Percentiles rank a stretch among this genome's conserved stretches.
phyloP scores from a whole-genome alignment of 495 filamentous ascomycete genomes.

The Penicillium maclennaniae region DNA sequence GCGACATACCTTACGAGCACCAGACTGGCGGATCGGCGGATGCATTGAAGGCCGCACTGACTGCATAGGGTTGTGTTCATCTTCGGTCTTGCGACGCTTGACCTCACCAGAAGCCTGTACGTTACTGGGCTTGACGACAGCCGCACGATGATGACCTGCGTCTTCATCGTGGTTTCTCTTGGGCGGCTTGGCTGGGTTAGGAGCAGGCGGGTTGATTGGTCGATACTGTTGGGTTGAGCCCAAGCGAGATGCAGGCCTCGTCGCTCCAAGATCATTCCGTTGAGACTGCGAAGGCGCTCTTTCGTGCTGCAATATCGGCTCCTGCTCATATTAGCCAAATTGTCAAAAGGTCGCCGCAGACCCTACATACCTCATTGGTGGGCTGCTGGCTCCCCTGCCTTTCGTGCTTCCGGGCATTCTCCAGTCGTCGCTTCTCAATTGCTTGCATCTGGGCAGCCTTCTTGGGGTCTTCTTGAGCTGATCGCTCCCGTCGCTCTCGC shows the following conservation, averaged over 20 bases:
- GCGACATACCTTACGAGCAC: slow-evolving; percentile 66
- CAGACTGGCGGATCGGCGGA: slow-evolving; percentile 78
- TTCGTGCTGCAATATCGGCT: slow-evolving; percentile 38
- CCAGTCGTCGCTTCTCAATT: slow-evolving; percentile 58
- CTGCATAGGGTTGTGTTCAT: slow-evolving; percentile 47
- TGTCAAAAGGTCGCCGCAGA: neutral
- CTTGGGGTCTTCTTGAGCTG: slow-evolving; percentile 52
- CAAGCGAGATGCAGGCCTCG: slow-evolving; percentile 51
- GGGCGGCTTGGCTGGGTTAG: slow-evolving; percentile 62
- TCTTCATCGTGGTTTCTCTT: slow-evolving; percentile 59
- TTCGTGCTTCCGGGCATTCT: slow-evolving; percentile 60
- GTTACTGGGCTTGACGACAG: slow-evolving; percentile 39
- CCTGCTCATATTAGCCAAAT: slow-evolving; percentile 14
- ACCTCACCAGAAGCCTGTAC: slow-evolving; percentile 46
- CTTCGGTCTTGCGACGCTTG: slow-evolving; percentile 58
- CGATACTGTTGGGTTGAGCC: slow-evolving; percentile 51
- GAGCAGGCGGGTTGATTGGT: slow-evolving; percentile 45
- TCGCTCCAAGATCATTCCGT: slow-evolving; percentile 46
- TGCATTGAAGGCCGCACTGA: slow-evolving; percentile 60
- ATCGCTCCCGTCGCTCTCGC: slow-evolving; percentile 42
- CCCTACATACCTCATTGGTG: slow-evolving; percentile 38
- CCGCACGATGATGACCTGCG: slow-evolving; percentile 41
- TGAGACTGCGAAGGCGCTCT: slow-evolving; percentile 34
- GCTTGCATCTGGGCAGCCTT: slow-evolving; percentile 69
- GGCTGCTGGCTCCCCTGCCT: slow-evolving; percentile 48